Base-by-base conservation (phyloP, 768 basidiomycete species). In the Suillus sp. region DNA sequence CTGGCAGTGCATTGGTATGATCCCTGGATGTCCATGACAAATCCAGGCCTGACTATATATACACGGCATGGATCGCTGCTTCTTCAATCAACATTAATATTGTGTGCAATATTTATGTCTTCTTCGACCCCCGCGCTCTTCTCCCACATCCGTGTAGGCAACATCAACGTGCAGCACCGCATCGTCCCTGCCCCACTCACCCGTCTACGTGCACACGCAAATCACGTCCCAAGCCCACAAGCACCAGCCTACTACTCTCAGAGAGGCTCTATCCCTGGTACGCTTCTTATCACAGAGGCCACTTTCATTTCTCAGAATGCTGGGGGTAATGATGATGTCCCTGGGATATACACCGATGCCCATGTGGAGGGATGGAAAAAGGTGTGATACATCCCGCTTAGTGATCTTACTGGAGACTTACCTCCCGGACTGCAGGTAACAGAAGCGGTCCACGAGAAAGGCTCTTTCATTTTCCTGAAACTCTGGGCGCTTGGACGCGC, bases 131-230 rank as follows among this genome's bases (percentile, higher is more conserved):
- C 65, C 3, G 40, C 64, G 10, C 81, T 85, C 42, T 86, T 86
- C 71, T 75, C 77, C 42, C 81, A 84, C 18, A 77, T 80, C 64
- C 68, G 70, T 55, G 74, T 86, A 27, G 86, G 86, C 47, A 61
- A 67, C 1, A 47, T 81, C 8, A 58, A 68, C 1, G 77, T 86
- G 30, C 60, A n/a, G n/a, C n/a, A n/a, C n/a, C n/a, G n/a, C n/a
- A n/a, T n/a, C n/a, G n/a, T n/a, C n/a, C n/a, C n/a, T 50, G 81
- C 85, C 0, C 87, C 87, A 2, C 65, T 84, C 25, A 88, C 86
- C 0, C 80, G 86, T 5, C 13, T 63, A 71, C 76, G 81, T 42
- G 80, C 80, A 20, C 70, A 74, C 40, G 64, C 68, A 4, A 59
- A 64, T 13, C 79, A 80, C 60, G 77, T 80, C 4, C 80, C 73